These are phyloP conservation scores for Strobilomyces dryophilus DNA, from an alignment of 768 basidiomycete species.

Conservation along the genomic window DNA sequence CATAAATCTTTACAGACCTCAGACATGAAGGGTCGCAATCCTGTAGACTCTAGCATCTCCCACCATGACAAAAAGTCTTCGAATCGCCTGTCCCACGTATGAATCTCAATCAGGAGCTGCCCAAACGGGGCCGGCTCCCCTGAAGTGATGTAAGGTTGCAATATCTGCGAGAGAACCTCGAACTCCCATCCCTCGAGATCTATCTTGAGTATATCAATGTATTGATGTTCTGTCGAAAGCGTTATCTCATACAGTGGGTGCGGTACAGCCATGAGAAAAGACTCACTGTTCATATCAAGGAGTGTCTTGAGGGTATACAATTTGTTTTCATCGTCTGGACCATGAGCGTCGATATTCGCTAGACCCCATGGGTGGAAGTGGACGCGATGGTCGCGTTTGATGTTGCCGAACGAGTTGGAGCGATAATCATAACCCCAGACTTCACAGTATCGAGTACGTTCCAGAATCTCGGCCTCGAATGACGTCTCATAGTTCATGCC, in stretches of 20 bases:
- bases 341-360: constrained; percentile 36
- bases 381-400: constrained; percentile 33
- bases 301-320: constrained; percentile 44
- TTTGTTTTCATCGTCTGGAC: constrained; percentile 29
- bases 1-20: constrained; percentile 28
- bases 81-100: constrained; percentile 35
- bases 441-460: constrained; percentile 43
- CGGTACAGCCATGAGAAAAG: not conserved
- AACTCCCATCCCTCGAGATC: constrained; percentile 50
- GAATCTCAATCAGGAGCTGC: constrained; percentile 46
- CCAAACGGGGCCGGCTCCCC: constrained; percentile 42
- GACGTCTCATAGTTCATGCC: constrained; percentile 59
- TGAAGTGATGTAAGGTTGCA: constrained; percentile 34
- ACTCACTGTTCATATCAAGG: constrained; percentile 40
- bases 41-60: constrained; percentile 43
- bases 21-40: constrained; percentile 44
- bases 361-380: constrained; percentile 43
- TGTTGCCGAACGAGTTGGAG: constrained; percentile 32
- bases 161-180: constrained; percentile 37
- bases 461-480: constrained; percentile 57
- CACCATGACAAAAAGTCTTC: constrained; percentile 41
- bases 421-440: constrained; percentile 60
- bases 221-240: constrained; percentile 28
- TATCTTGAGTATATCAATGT: constrained; percentile 42
- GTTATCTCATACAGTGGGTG: not conserved